Evolutionary conservation across 2,329 filamentous ascomycete genomes (phyloP), one percentile per base, ranked within the genome.

Genomic region (Penicillium decumbens): DNA sequence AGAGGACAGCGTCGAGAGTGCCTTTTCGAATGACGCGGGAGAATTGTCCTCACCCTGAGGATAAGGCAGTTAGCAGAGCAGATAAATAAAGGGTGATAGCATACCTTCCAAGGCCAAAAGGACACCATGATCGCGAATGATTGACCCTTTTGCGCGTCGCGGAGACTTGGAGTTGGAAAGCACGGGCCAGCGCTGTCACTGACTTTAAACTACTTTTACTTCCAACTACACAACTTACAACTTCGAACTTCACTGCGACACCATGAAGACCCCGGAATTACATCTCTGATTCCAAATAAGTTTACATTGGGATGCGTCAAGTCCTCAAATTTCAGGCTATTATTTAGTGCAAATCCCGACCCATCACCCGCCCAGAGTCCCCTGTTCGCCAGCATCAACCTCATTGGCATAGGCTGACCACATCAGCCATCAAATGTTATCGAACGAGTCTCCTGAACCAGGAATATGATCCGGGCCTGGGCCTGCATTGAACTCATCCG

Each of bases 1-100:
- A 45, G 77, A 76, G 9, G 91, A 88, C 40, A 98, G 81, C 23
- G 82, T 79, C 8, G 89, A 88, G 27, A 98, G 83, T 2, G 86
- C 83, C 77, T 91, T 96, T 74, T 98, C 93, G 67, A 97, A 98
- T 3, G 86, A 88, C 44, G 90, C 91, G 24, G 93, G 87, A 58
- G 91, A 95, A 66, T 81, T 87, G 68, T 86, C 81, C 65, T 88
- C 81, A 72, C 82, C 81, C 89, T 95, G 63, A 28, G 9, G 9
- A 1, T 20, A 49, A 45, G 41, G 40, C 41, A 45, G 41, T 49
- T 45, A 47, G 41, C 6, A 35, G 15, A 10, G 20, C 20, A 10
- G 2, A 35, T 4, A 18, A n/a, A 4, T 7, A 13, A 5, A 29
- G 39, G 28, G 32, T 30, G 23, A 24, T 44, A 44, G 66, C 77